Evolutionary conservation across 805 yeast species (phyloP).

Genomic region (Kazachstania kunashirensis): DNA sequence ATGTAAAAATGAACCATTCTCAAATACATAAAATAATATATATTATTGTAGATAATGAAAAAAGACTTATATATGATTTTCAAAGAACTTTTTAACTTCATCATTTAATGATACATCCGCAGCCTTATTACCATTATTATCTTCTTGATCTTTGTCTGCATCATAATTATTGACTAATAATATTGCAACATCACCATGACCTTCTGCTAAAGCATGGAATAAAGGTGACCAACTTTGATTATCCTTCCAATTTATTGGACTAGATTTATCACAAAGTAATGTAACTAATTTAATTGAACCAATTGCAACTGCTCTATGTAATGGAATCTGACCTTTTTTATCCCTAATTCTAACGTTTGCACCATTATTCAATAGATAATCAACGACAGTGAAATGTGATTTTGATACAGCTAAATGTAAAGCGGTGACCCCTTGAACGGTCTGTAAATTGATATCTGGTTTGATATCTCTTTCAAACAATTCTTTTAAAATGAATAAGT

Average conservation of each 20-base stretch:
- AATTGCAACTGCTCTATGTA: constrained; percentile 75
- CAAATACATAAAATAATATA: constrained; percentile 5
- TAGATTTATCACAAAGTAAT: constrained; percentile 41
- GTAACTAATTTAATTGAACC: constrained; percentile 55
- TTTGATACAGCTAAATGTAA: constrained; percentile 72
- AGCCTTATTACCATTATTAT: constrained; percentile 46
- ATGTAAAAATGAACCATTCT: too few species aligned
- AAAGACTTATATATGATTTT: constrained; percentile 11
- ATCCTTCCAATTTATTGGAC: constrained; percentile 64
- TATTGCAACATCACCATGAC: constrained; percentile 68
- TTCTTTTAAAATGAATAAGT: constrained; percentile 39
- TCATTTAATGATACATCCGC: constrained; percentile 47
- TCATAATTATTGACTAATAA: constrained; percentile 47
- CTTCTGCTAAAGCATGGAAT: constrained; percentile 88
- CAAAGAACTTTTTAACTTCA: constrained; percentile 36
- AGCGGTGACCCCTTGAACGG: constrained; percentile 63
- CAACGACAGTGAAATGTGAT: constrained; percentile 45
- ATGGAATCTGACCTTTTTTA: constrained; percentile 50
- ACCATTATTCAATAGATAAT: constrained; percentile 44
- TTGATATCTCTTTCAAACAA: constrained; percentile 41
- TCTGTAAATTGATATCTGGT: constrained; percentile 53
- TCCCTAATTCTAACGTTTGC: constrained; percentile 64
- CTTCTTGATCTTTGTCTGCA: constrained; percentile 45
- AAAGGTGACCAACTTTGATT: constrained; percentile 72
- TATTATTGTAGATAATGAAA: not conserved